Percentiles rank a stretch among this genome's conserved stretches.
These are phyloP conservation scores for Monosporascus sp. DNA, from an alignment of 2,329 filamentous ascomycete genomes.

Conservation along the genomic window DNA sequence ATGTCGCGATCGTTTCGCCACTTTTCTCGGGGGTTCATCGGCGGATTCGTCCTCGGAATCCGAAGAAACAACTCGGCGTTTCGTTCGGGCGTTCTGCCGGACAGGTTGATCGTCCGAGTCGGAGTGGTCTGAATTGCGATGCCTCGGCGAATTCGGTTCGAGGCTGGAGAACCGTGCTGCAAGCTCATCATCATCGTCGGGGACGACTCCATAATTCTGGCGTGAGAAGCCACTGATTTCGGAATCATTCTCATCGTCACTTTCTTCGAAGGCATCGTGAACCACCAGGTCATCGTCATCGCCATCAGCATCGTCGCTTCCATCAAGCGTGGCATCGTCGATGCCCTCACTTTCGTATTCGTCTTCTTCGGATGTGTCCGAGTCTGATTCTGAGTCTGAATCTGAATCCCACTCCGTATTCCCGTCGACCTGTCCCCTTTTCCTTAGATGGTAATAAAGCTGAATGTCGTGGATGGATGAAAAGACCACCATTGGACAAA, in stretches of 20 bases:
- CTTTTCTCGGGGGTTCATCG: not conserved
- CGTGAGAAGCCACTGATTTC: slow-evolving; percentile 20
- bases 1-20: slow-evolving; percentile 4
- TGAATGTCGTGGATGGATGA: slow-evolving; percentile 1
- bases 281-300: slow-evolving; percentile 15
- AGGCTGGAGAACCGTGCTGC: slow-evolving; percentile 13
- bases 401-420: not conserved
- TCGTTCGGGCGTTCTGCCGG: slow-evolving; percentile 4
- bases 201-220: slow-evolving; percentile 5
- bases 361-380: slow-evolving; percentile 8
- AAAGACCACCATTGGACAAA: slow-evolving; percentile 16
- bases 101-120: slow-evolving; percentile 10
- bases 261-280: slow-evolving; percentile 8
- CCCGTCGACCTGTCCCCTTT: not conserved
- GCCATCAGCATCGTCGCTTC: slow-evolving; percentile 2
- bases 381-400: not conserved
- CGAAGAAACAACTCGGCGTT: slow-evolving; percentile 21
- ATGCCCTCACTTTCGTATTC: slow-evolving; percentile 21
- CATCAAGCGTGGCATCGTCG: slow-evolving; percentile 17
- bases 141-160: slow-evolving; percentile 13
- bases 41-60: slow-evolving; percentile 6
- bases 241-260: slow-evolving; percentile 6
- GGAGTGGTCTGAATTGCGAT: slow-evolving; percentile 6
- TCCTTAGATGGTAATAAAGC: slow-evolving; percentile 3
- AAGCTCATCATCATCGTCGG: slow-evolving; percentile 1